Evolutionary conservation across 108 stramenopile species (phyloP).

Genomic region (Conticribra guillardii): DNA sequence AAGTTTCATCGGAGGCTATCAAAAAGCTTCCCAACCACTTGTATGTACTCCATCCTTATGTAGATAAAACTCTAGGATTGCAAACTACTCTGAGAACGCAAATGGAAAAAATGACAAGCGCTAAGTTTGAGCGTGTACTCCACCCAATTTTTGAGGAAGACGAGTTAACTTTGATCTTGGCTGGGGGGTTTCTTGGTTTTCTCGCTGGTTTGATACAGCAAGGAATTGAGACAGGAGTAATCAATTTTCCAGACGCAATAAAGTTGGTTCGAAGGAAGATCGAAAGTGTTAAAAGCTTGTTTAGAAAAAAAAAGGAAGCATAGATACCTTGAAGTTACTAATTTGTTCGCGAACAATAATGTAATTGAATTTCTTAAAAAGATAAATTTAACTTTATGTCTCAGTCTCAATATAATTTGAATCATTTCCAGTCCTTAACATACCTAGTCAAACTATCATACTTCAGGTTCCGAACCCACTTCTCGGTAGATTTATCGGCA

Average conservation of each 20-base stretch:
- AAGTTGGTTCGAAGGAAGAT: slow-evolving; percentile 2
- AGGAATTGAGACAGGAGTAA: slow-evolving; percentile 74
- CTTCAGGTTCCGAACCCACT: slow-evolving; percentile 32
- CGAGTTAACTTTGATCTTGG: slow-evolving; percentile 93
- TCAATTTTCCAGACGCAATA: slow-evolving; percentile 12
- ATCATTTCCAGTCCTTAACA: slow-evolving; percentile 50
- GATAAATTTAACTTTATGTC: too few relatives aligned
- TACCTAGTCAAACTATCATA: slow-evolving; percentile 46
- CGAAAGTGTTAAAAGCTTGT: background rate
- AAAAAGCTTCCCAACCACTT: slow-evolving; percentile 80
- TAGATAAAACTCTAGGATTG: slow-evolving; percentile 79
- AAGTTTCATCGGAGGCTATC: slow-evolving; percentile 57
- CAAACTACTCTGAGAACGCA: slow-evolving; percentile 75
- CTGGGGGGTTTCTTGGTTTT: slow-evolving; percentile 92
- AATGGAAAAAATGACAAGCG: slow-evolving; percentile 88
- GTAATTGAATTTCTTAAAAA: too few relatives aligned
- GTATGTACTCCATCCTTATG: slow-evolving; percentile 77
- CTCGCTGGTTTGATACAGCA: slow-evolving; percentile 88
- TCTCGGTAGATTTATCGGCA: slow-evolving; percentile 37
- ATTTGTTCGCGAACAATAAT: too few relatives aligned
- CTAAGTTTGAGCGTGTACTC: slow-evolving; percentile 91
- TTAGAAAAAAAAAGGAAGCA: background rate
- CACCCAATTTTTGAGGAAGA: slow-evolving; percentile 98
- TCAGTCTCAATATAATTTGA: too few relatives aligned
- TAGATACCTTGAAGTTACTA: too few relatives aligned